A percentile compares a stretch with the other conserved stretches of the same genome.
Conservation (phyloP, 441 rosid species). For the Gossypium trilobum region DNA sequence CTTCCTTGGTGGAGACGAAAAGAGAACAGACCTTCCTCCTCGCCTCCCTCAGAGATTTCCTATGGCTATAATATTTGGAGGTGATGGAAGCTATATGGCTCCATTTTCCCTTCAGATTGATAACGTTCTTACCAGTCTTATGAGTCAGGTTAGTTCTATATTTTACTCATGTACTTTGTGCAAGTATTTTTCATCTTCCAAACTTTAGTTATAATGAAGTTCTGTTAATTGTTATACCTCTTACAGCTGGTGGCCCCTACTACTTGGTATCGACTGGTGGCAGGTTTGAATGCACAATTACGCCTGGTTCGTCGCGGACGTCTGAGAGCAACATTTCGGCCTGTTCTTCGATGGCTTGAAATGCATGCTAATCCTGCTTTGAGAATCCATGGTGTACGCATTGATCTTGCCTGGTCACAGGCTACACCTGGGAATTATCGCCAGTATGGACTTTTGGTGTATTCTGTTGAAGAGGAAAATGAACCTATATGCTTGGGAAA, state of each 20-base stretch:
- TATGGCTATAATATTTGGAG: conserved; percentile 80
- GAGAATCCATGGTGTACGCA: conserved; percentile 51
- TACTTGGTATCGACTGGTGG: conserved; percentile 87
- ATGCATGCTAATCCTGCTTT: conserved; percentile 89
- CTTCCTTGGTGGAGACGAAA: conserved; percentile 99
- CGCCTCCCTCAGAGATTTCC: conserved; percentile 73
- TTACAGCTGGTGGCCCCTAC: conserved; percentile 80
- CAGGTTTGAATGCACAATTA: conserved; percentile 96
- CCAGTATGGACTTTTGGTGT: conserved; percentile 80
- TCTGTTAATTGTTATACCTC: conserved; percentile 16
- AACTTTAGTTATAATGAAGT: conserved; percentile 14
- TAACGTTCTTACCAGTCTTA: conserved; percentile 76
- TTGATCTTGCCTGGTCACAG: conserved; percentile 83
- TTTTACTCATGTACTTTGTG: neutral
- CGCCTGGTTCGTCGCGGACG: conserved; percentile 85
- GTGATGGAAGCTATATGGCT: conserved; percentile 97
- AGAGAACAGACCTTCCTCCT: conserved; percentile 91
- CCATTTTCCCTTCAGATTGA: conserved; percentile 94
- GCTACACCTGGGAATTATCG: conserved; percentile 72
- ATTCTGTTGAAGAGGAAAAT: conserved; percentile 46
- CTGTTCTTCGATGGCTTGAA: conserved; percentile 81
- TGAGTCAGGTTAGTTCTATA: conserved; percentile 69
- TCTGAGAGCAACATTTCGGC: conserved; percentile 54
- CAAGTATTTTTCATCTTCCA: conserved; percentile 8
- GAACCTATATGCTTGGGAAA: conserved; percentile 30